These are phyloP conservation scores for Plectosphaerella sp. DNA, from an alignment of 2,329 filamentous ascomycete species.

Conservation along the genomic window DNA sequence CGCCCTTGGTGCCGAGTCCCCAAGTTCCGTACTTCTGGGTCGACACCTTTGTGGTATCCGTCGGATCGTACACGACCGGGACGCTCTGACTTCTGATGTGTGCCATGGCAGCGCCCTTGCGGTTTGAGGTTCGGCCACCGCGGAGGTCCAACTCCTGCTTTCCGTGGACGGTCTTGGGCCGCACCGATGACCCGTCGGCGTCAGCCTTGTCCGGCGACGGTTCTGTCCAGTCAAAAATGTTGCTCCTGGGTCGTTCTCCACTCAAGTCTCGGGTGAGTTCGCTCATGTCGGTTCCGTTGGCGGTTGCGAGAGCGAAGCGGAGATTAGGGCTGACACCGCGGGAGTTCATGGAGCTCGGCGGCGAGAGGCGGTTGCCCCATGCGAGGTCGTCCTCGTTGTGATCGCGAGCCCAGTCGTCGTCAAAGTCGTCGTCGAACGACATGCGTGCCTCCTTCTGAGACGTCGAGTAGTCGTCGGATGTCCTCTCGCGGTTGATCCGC, in stretches of 20 bases:
- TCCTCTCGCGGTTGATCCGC: slow-evolving; percentile 20
- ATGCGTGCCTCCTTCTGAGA: slow-evolving; percentile 38
- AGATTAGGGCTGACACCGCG: slow-evolving; percentile 48
- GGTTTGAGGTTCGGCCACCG: slow-evolving; percentile 63
- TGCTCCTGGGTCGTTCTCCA: slow-evolving; percentile 57
- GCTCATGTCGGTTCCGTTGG: slow-evolving; percentile 41
- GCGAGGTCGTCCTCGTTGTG: slow-evolving; percentile 46
- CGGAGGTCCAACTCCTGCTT: slow-evolving; percentile 69
- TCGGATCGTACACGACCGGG: slow-evolving; percentile 62
- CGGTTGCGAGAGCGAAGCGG: slow-evolving; percentile 47
- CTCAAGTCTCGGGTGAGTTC: slow-evolving; percentile 19
- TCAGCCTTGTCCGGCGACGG: slow-evolving; percentile 59
- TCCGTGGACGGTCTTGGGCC: slow-evolving; percentile 71
- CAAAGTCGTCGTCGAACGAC: slow-evolving; percentile 58
- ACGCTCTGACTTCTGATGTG: slow-evolving; percentile 81
- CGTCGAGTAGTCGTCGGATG: slow-evolving; percentile 25
- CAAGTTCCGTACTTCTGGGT: slow-evolving; percentile 74
- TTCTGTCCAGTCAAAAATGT: slow-evolving; percentile 76
- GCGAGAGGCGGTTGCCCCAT: slow-evolving; percentile 52
- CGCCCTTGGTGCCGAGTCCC: slow-evolving; percentile 73
- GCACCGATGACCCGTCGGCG: slow-evolving; percentile 50
- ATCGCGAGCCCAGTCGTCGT: slow-evolving; percentile 55
- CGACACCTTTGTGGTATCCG: slow-evolving; percentile 49
- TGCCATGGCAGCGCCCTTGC: slow-evolving; percentile 62
- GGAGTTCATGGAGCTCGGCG: slow-evolving; percentile 52